phyloP scores from a whole-genome alignment of 1,284 basidiomycete genomes.

The Phlebopus sp. region DNA sequence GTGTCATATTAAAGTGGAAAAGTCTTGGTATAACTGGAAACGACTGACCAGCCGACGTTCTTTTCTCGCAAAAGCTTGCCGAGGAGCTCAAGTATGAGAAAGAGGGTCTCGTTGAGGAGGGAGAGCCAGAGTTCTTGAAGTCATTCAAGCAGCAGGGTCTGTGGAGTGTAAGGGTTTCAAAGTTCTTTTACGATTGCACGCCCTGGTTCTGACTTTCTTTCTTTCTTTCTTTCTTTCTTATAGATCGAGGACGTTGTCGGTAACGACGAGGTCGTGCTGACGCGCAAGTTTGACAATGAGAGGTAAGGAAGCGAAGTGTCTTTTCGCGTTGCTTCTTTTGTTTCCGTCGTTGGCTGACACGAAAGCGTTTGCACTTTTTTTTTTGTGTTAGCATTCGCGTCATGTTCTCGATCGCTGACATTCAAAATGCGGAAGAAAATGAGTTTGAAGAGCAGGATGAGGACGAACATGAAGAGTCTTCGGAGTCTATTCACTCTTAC shows the following conservation, averaged over 20 bases:
- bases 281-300: constrained; percentile 89
- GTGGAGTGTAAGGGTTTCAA: constrained; percentile 64
- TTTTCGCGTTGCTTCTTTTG: neutral
- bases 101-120: constrained; percentile 47
- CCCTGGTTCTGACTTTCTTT: neutral
- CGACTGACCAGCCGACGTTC: constrained; percentile 74
- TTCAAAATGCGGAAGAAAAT: constrained; percentile 50
- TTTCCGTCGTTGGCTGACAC: neutral
- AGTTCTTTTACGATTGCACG: neutral
- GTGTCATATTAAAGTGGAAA: neutral
- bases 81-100: constrained; percentile 88
- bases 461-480: constrained; percentile 39
- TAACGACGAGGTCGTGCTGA: constrained; percentile 81
- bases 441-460: constrained; percentile 41
- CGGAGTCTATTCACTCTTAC: constrained; percentile 46
- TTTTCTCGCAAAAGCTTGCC: constrained; percentile 71
- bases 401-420: constrained; percentile 83
- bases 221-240: constrained; percentile 1
- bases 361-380: neutral
- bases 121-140: constrained; percentile 77
- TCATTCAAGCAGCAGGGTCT: constrained; percentile 72
- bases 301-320: constrained; percentile 56
- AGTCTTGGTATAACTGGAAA: no score
- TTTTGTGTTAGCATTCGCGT: constrained; percentile 57
- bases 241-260: constrained; percentile 74